Conservation (phyloP, 768 basidiomycete genomes). For the Tricholoma bakamatsutake region DNA sequence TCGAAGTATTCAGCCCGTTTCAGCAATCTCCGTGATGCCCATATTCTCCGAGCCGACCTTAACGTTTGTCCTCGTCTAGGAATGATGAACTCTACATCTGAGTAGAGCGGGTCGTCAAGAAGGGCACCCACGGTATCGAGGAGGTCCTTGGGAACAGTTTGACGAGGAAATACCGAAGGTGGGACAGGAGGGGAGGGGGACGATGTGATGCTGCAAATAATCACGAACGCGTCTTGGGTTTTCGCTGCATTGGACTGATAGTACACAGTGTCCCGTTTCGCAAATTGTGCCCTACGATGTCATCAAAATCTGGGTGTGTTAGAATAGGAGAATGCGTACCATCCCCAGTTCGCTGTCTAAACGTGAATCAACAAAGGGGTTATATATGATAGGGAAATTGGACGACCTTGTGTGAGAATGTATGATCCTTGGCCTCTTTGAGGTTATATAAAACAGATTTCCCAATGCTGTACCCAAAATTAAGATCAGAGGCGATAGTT, state of each 20-base stretch:
- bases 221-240: conserved; percentile 62
- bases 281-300: conserved; percentile 67
- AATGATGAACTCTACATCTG: conserved; percentile 78
- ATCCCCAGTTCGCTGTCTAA: conserved; percentile 85
- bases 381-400: not conserved
- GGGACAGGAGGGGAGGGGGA: conserved; percentile 46
- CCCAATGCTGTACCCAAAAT: conserved; percentile 21
- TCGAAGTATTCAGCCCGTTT: conserved; percentile 74
- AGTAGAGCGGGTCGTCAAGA: conserved; percentile 77
- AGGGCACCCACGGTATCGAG: conserved; percentile 69
- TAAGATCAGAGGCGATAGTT: conserved; percentile 8
- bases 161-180: conserved; percentile 37
- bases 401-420: conserved; percentile 61
- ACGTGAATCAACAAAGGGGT: not conserved
- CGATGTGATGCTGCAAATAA: conserved; percentile 74
- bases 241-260: conserved; percentile 49
- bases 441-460: conserved; percentile 50
- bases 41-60: conserved; percentile 44
- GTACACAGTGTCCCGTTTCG: conserved; percentile 65
- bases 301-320: not conserved
- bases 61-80: conserved; percentile 37
- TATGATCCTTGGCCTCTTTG: conserved; percentile 80
- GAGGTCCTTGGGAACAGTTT: conserved; percentile 59
- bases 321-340: conserved; percentile 37
- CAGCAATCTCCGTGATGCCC: conserved; percentile 63